Base-by-base conservation (phyloP, 805 yeast species). In the Priceomyces melissophilus region DNA sequence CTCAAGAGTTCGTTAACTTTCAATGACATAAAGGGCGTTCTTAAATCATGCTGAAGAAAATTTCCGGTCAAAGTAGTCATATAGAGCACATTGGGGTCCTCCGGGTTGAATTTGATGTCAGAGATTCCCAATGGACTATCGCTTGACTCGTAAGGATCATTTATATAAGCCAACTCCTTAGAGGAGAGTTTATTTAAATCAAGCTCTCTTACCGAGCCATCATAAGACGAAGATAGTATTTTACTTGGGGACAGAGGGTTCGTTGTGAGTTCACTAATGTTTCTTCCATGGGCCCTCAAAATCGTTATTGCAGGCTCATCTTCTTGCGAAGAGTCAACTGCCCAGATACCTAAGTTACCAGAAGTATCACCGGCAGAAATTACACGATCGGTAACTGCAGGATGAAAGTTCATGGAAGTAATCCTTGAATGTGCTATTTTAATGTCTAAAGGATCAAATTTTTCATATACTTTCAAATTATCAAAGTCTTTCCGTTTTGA, bases 281-380 rank as follows among this genome's bases (percentile, higher is more conserved):
- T 75, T 36, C 82, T 81, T 0, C 90, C 81, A 54, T 93, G 97
- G 3, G 88, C 76, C 48, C 80, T 81, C 48, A 89, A 74, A 14
- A 78, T 75, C 0, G 85, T 65, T 2, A 87, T 76, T 30, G 79
- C 76, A 0, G 81, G 80, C 3, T 60, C 71, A 3, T 49, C 60
- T 6, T 54, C 61, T 9, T 58, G 60, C 0, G 57, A 40, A 4
- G 71, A 61, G 45, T 75, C 79, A 6, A 86, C 83, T 33, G 90
- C 81, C 97, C 97, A 91, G 11, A 93, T 71, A 0, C 97, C 97
- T 32, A 89, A 63, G 46, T 80, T 76, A 4, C 99, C 99, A n/a
- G 67, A 64, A 10, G 87, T 87, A 61, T 93, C 99, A 35, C 97
- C 98, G 1, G 89, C 96, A 26, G 87, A 57, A 2, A 89, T 71